phyloP scores from a whole-genome alignment of 139 green algal genomes.

The Yamagishiella unicocca region DNA sequence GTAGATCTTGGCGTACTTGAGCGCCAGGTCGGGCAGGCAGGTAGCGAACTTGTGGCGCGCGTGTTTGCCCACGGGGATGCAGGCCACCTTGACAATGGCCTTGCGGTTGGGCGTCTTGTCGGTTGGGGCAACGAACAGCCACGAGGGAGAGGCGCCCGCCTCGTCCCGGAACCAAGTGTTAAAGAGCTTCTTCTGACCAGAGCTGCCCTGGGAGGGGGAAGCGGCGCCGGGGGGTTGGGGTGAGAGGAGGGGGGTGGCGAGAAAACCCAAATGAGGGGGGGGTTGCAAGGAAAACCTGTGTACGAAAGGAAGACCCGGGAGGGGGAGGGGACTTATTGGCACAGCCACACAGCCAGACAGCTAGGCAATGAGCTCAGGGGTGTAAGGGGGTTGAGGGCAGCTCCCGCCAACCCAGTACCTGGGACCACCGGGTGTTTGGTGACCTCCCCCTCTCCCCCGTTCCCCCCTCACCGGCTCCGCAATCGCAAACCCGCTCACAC shows the following conservation, averaged over 20 bases:
- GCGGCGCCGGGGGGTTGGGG: not conserved
- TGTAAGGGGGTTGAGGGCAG: too few species aligned
- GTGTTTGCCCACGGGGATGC: constrained; percentile 56
- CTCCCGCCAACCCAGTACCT: too few species aligned
- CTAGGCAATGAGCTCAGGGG: too few species aligned
- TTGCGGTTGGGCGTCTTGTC: constrained; percentile 19
- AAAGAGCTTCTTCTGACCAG: constrained; percentile 51
- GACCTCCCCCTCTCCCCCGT: too few species aligned
- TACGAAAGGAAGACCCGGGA: too few species aligned
- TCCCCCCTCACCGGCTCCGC: too few species aligned
- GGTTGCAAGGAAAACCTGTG: too few species aligned
- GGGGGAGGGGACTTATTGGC: too few species aligned
- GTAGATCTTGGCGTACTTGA: constrained; percentile 52
- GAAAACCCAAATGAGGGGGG: too few species aligned
- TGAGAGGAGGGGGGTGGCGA: not conserved
- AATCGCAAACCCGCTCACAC: too few species aligned
- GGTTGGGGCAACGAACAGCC: constrained; percentile 58
- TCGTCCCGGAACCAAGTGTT: constrained; percentile 54
- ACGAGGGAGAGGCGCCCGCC: constrained; percentile 53
- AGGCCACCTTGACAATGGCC: constrained; percentile 62
- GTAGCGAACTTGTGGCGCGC: not conserved
- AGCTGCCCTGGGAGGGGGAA: constrained; percentile 12
- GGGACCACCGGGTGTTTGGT: too few species aligned
- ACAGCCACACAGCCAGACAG: too few species aligned
- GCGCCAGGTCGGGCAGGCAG: constrained; percentile 35